Conservation (phyloP, 768 basidiomycete species). For the Mycena alexandri region DNA sequence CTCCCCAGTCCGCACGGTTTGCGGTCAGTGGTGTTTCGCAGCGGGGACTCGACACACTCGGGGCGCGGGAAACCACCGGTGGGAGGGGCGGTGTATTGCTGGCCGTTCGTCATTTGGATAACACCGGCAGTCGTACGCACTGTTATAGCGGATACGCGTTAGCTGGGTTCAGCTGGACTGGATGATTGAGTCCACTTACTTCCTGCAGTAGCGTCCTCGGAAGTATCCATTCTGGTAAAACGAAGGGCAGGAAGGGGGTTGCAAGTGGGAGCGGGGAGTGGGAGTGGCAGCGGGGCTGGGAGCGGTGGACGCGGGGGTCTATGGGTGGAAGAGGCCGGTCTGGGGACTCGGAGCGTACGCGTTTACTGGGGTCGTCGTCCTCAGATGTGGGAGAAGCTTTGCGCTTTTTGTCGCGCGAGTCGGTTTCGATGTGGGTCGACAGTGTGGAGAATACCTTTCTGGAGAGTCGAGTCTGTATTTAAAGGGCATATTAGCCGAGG, state of each 20-base stretch:
- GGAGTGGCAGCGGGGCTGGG: no score
- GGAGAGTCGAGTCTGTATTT: no score
- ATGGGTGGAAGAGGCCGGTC: neutral
- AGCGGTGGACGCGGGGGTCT: no score
- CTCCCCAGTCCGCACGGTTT: conserved; percentile 1
- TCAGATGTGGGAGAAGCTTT: neutral
- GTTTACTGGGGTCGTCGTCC: neutral
- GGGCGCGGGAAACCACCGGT: neutral
- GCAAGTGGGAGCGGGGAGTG: no score
- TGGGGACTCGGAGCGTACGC: neutral
- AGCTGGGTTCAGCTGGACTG: no score
- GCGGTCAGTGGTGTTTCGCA: conserved; percentile 5
- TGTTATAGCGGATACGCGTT: no score
- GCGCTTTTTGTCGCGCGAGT: neutral
- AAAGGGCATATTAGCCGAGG: no score
- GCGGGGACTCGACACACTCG: conserved; percentile 1
- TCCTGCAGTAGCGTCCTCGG: no score
- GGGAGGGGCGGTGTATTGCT: conserved; percentile 7
- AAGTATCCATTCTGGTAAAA: no score
- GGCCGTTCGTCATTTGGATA: conserved; percentile 5
- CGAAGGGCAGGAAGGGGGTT: no score
- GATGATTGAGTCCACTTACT: no score
- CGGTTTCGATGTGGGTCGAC: conserved; percentile 2
- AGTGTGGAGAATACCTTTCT: no score
- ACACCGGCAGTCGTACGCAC: neutral